phyloP scores from a whole-genome alignment of 129 eudicot genomes.

The Artemisia argyi region DNA sequence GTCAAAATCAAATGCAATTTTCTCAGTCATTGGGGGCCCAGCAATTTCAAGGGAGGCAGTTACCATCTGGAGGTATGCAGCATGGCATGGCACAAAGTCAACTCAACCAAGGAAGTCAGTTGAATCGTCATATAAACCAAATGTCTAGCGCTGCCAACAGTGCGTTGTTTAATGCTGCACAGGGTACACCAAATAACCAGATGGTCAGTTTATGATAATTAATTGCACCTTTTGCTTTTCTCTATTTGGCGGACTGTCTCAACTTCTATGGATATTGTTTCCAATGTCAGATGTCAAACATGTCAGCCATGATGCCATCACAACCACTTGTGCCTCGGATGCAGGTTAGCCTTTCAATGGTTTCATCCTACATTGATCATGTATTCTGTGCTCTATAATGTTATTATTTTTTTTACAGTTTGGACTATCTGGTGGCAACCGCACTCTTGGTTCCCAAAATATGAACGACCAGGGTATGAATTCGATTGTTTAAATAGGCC shows the following conservation, averaged over 20 bases:
- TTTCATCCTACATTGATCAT: slow-evolving; percentile 15
- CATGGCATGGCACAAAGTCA: slow-evolving; percentile 79
- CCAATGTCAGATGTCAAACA: slow-evolving; percentile 69
- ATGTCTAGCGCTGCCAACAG: slow-evolving; percentile 79
- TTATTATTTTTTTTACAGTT: slow-evolving; percentile 28
- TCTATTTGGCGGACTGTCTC: slow-evolving; percentile 18
- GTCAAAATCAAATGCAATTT: slow-evolving; percentile 85
- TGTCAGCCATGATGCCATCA: slow-evolving; percentile 93
- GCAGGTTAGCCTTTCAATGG: slow-evolving; percentile 64
- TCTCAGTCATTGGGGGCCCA: slow-evolving; percentile 83
- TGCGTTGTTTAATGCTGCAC: slow-evolving; percentile 93
- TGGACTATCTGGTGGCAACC: slow-evolving; percentile 76
- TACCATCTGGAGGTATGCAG: slow-evolving; percentile 75
- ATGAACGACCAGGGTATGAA: slow-evolving; percentile 74
- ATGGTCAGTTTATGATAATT: slow-evolving; percentile 54
- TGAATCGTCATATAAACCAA: slow-evolving; percentile 89
- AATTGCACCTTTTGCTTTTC: slow-evolving; percentile 8
- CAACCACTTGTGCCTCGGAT: slow-evolving; percentile 76
- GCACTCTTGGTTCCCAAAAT: slow-evolving; percentile 68
- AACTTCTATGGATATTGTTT: slow-evolving; percentile 2
- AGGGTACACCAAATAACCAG: slow-evolving; percentile 75
- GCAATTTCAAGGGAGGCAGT: slow-evolving; percentile 85
- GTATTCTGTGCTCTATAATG: neutral
- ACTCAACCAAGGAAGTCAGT: slow-evolving; percentile 84
- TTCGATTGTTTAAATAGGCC: slow-evolving; percentile 9